These are phyloP conservation scores for Albifimbria verrucaria DNA, from an alignment of 2,329 filamentous ascomycete genomes.

Conservation along the genomic window DNA sequence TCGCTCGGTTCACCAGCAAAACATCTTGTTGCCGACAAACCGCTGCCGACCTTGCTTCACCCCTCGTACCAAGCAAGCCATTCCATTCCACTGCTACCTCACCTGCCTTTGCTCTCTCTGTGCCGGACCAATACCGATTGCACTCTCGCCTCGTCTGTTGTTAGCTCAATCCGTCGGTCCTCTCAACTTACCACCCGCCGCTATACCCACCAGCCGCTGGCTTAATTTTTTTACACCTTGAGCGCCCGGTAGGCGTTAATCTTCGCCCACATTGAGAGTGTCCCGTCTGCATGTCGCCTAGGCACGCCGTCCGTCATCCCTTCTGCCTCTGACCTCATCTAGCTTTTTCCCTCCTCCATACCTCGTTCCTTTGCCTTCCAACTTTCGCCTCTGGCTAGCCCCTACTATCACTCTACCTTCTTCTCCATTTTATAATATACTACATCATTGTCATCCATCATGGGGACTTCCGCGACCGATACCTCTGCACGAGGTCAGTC, in stretches of 20 bases:
- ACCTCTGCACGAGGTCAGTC: constrained; percentile 38
- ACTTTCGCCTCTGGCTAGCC: constrained; percentile 25
- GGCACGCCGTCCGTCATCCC: constrained; percentile 3
- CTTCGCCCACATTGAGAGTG: background rate
- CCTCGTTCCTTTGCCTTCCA: constrained; percentile 17
- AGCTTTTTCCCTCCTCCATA: constrained; percentile 23
- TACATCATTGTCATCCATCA: constrained; percentile 48
- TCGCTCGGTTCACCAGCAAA: no score
- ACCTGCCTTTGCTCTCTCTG: no score
- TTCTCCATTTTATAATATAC: constrained; percentile 26
- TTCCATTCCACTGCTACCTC: no score
- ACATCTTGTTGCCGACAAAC: no score
- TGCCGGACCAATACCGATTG: no score
- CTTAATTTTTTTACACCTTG: constrained; percentile 17
- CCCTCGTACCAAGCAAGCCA: no score
- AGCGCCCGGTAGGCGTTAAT: constrained; percentile 2
- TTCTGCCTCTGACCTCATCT: constrained; percentile 39
- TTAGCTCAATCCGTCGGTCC: background rate
- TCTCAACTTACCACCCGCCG: constrained; percentile 9
- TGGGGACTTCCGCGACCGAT: constrained; percentile 42
- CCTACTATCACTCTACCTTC: constrained; percentile 20
- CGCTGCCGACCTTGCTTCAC: no score
- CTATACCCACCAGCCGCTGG: constrained; percentile 16
- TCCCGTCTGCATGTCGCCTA: background rate
- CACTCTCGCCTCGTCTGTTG: no score